These are phyloP conservation scores for Malania oleifera DNA, from an alignment of 164 flowering plant genomes.

Conservation along the genomic window DNA sequence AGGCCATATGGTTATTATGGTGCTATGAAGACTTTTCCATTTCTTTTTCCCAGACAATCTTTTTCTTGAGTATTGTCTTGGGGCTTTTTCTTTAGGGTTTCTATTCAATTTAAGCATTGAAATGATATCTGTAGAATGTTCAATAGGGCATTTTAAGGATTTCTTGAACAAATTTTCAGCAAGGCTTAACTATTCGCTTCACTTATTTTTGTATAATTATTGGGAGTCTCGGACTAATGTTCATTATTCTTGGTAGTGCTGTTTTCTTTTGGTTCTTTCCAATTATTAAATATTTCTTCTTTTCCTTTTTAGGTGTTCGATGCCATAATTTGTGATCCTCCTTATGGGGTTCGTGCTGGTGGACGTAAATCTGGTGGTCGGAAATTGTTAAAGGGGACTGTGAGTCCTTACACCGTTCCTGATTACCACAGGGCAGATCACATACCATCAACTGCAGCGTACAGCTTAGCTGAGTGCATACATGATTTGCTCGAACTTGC, in stretches of 20 bases:
- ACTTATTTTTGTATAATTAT: background rate
- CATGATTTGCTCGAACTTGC: constrained; percentile 2
- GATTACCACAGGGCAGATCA: background rate
- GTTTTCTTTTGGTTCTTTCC: no score
- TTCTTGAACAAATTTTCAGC: no score
- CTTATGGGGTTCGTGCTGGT: constrained; percentile 5
- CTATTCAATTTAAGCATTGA: no score
- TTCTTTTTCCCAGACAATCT: no score
- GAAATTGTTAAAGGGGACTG: background rate
- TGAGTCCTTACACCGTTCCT: constrained; percentile 1
- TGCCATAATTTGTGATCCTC: constrained; percentile 5
- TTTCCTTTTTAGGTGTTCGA: background rate
- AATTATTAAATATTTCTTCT: background rate
- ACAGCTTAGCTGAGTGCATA: constrained; percentile 2
- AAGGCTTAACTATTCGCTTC: no score
- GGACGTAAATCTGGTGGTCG: constrained; percentile 6
- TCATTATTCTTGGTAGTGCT: background rate
- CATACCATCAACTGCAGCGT: constrained; percentile 5
- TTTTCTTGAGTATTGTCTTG: no score
- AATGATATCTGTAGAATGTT: no score
- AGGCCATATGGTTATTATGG: no score
- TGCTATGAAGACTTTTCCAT: no score
- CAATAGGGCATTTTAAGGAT: no score
- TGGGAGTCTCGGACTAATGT: background rate
- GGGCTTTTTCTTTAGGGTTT: no score